These are phyloP conservation scores for Dactylella cylindrospora DNA, from an alignment of 2,329 filamentous ascomycete species.

Conservation along the genomic window DNA sequence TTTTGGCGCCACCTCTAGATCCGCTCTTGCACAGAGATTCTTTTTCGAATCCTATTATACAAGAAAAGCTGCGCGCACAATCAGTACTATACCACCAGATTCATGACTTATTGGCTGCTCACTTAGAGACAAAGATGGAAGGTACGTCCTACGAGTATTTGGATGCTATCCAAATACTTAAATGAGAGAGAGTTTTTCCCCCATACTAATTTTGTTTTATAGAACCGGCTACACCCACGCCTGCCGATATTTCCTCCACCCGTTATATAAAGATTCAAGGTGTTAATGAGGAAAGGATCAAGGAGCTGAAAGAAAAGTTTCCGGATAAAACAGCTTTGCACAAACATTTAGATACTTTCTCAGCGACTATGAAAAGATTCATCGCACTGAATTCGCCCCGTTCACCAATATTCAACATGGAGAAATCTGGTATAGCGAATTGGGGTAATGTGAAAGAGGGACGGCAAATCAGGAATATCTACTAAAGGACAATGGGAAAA, in stretches of 20 bases:
- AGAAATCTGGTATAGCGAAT: background rate
- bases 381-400: conserved; percentile 15
- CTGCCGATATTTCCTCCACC: conserved; percentile 12
- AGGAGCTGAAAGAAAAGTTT: conserved; percentile 20
- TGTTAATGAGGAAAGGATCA: conserved; percentile 23
- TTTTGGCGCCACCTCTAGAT: conserved; percentile 1
- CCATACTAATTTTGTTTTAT: too few relatives aligned
- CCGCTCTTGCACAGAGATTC: conserved; percentile 8
- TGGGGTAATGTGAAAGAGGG: too few relatives aligned
- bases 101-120: conserved; percentile 20
- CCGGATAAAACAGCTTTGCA: conserved; percentile 28
- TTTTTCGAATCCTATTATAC: conserved; percentile 21
- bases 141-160: conserved; percentile 3
- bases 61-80: conserved; percentile 25
- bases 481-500: too few relatives aligned
- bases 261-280: conserved; percentile 30
- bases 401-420: conserved; percentile 11
- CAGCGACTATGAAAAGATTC: conserved; percentile 23
- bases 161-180: too few relatives aligned
- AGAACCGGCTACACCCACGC: too few relatives aligned
- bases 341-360: conserved; percentile 23
- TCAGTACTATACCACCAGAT: conserved; percentile 36
- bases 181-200: too few relatives aligned
- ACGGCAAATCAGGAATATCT: too few relatives aligned
- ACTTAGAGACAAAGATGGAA: conserved; percentile 19